Evolutionary conservation across 2,329 filamentous ascomycete genomes (phyloP).

Genomic region (Fusarium burgessii): DNA sequence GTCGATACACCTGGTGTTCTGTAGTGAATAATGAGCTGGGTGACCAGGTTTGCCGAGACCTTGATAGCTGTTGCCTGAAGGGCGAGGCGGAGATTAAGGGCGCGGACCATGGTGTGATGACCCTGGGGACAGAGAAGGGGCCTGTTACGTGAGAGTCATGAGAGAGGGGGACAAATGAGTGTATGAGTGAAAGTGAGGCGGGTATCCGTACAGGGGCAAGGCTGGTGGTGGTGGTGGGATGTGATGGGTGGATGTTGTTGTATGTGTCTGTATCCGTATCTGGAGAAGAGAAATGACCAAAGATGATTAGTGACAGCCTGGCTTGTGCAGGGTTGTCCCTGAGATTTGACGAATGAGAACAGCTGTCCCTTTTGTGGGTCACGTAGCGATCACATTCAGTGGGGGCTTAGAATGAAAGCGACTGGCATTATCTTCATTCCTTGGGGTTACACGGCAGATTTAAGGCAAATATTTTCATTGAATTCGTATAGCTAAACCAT

Average conservation of each 20-base stretch:
- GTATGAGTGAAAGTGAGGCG: background rate
- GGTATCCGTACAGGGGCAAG: slow-evolving; percentile 2
- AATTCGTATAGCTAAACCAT: background rate
- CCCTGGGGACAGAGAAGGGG: background rate
- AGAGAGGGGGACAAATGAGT: background rate
- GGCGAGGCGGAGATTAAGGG: slow-evolving; percentile 47
- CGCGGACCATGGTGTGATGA: slow-evolving; percentile 41
- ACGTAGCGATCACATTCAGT: background rate
- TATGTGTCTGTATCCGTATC: slow-evolving; percentile 16
- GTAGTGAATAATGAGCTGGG: slow-evolving; percentile 43
- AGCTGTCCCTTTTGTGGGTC: slow-evolving; percentile 39
- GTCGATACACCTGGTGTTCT: slow-evolving; percentile 32
- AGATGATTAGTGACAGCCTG: slow-evolving; percentile 39
- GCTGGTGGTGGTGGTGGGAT: background rate
- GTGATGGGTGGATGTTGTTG: background rate
- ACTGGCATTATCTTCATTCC: slow-evolving; percentile 14
- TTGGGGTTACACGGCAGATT: background rate
- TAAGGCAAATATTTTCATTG: background rate
- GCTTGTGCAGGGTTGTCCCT: slow-evolving; percentile 32
- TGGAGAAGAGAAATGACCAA: slow-evolving; percentile 5
- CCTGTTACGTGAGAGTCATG: slow-evolving; percentile 23
- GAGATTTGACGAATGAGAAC: slow-evolving; percentile 31
- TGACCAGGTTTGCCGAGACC: slow-evolving; percentile 50
- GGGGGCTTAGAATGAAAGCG: background rate
- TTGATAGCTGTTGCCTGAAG: slow-evolving; percentile 48